A percentile compares a stretch with the other conserved stretches of the same genome.
Evolutionary conservation across 2,329 filamentous ascomycete genomes (phyloP).

Genomic region (Bipolaris oryzae): DNA sequence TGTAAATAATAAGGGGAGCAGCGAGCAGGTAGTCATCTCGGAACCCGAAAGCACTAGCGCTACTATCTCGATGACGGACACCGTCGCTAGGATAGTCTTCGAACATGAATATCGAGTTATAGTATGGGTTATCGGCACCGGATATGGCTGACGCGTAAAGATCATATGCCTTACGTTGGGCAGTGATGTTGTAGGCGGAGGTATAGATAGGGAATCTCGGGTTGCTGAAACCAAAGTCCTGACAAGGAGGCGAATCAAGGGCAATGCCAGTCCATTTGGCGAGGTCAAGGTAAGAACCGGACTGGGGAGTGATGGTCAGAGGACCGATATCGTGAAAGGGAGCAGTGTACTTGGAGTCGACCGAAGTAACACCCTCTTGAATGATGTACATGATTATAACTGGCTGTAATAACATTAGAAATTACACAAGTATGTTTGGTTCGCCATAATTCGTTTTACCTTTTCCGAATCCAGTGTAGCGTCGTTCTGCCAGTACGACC

Average conservation of each 20-base stretch:
- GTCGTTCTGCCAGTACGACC: slow-evolving; percentile 35
- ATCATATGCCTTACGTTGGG: slow-evolving; percentile 48
- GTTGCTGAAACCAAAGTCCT: slow-evolving; percentile 34
- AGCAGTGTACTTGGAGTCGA: slow-evolving; percentile 28
- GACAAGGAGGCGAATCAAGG: slow-evolving; percentile 33
- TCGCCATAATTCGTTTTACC: neutral
- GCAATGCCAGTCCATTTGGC: slow-evolving; percentile 32
- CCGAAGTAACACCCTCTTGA: slow-evolving; percentile 30
- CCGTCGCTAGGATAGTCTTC: slow-evolving; percentile 60
- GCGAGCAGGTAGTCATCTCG: slow-evolving; percentile 46
- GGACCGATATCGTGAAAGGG: slow-evolving; percentile 28
- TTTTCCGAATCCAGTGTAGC: slow-evolving; percentile 1
- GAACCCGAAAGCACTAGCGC: slow-evolving; percentile 38
- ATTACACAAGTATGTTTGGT: neutral
- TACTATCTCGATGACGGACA: slow-evolving; percentile 33
- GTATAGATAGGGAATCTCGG: slow-evolving; percentile 34
- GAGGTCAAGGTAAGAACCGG: slow-evolving; percentile 31
- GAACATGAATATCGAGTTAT: slow-evolving; percentile 59
- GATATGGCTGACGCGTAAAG: slow-evolving; percentile 46
- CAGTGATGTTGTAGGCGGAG: slow-evolving; percentile 41
- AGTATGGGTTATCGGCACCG: slow-evolving; percentile 30
- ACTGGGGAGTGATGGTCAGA: slow-evolving; percentile 17
- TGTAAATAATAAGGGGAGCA: slow-evolving; percentile 29
- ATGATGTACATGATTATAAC: slow-evolving; percentile 31
- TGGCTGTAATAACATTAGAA: neutral